Evolutionary conservation across 257 asterid genomes (phyloP).

Genomic region (Solanum corneliomulleri): DNA sequence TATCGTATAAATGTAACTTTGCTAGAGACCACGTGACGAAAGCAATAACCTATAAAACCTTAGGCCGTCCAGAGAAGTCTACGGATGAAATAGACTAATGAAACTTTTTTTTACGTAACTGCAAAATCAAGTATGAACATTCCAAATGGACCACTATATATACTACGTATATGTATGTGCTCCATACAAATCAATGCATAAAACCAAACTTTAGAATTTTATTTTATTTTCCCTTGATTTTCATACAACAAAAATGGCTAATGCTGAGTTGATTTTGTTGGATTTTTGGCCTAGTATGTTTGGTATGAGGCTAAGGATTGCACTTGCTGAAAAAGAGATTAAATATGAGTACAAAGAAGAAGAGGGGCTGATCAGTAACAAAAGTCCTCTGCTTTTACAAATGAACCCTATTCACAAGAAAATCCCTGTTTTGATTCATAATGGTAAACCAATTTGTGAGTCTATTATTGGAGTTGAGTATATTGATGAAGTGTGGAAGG

Average conservation of each 20-base stretch:
- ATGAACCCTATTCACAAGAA: neutral
- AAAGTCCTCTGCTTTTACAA: neutral
- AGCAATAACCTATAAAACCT: neutral
- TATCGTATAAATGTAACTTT: neutral
- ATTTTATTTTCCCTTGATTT: neutral
- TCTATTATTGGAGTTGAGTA: neutral
- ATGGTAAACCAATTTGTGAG: neutral
- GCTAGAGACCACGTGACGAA: neutral
- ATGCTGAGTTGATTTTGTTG: constrained; percentile 3
- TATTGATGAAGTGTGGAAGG: neutral
- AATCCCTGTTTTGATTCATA: neutral
- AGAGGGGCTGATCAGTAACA: neutral
- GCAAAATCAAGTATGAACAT: neutral
- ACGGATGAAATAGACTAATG: neutral
- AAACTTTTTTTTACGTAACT: too few species aligned
- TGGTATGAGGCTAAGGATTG: constrained; percentile 15
- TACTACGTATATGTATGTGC: neutral
- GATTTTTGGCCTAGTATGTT: constrained; percentile 11
- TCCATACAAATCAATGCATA: neutral
- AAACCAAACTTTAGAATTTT: neutral
- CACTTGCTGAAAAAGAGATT: constrained; percentile 16
- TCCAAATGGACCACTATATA: neutral
- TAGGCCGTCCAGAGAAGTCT: neutral
- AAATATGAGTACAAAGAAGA: neutral
- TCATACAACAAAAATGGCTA: constrained; percentile 2